Base-by-base conservation (phyloP, 805 yeast genomes). In the Metschnikowia kunwiensis region DNA sequence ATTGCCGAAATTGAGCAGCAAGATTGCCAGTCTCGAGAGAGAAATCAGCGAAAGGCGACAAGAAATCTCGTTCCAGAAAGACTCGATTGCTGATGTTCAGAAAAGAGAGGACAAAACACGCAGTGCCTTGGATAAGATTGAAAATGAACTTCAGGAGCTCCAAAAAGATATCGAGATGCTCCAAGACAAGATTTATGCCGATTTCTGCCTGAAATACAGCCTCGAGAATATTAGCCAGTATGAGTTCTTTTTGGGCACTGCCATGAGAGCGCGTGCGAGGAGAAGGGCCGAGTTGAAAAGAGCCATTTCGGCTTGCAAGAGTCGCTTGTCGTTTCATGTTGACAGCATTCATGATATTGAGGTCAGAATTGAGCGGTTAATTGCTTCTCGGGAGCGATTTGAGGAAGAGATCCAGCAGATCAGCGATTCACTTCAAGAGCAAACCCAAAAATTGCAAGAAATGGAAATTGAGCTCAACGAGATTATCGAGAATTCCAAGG, bases 221-320 rank as follows among this genome's bases (percentile, higher is more conserved):
- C 77, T 86, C 48, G 55, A 61, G 6, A 59, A 63, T 21, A 77
- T 87, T 25, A 66, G 71, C 30, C 87, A 82, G 22, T 88, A 83
- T 54, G 96, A 88, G 55, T 65, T 64, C 28, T 65, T 75, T 9
- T 84, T 81, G 36, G 89, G 91, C 5, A 64, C 75, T 4, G 59
- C 73, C 4, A 51, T 75, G 32, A 67, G 84, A 51, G 68, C 68
- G 21, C 75, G 77, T 34, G 68, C 80, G 1, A 77, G 75, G 41
- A 86, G 82, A 51, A 65, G 79, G 29, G 69, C 83, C 1, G 78
- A 78, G 44, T 74, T 75, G 40, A 64, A 75, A 26, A 78, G 78
- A 41, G 83, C 84, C 37, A 72, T 82, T 12, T 60, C 80, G 11
- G 72, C 77, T 6, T 58, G 86, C 27, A 68, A 78, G 22, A 82